Conservation (phyloP, 192 early-diverging fungal genomes). For the Umbelopsis sp. region DNA sequence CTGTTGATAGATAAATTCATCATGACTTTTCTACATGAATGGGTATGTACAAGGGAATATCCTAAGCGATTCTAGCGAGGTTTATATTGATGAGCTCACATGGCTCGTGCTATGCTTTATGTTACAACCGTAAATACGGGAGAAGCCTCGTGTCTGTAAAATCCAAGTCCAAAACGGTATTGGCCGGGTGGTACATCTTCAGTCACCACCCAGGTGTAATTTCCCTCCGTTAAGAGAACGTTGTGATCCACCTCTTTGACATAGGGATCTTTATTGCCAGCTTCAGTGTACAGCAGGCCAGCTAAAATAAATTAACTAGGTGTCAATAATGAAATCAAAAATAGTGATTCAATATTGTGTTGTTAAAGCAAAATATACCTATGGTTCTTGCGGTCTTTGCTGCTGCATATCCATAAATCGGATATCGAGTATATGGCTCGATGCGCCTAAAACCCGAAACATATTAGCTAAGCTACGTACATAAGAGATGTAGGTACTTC, state of each 20-base stretch:
- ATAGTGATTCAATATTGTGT: not conserved
- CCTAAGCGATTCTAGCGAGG: no score
- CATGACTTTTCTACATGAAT: no score
- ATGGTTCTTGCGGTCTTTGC: constrained; percentile 22
- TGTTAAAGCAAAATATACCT: not conserved
- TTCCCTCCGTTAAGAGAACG: constrained; percentile 12
- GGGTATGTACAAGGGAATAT: not conserved
- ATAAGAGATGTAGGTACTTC: not conserved
- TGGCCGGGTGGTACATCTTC: constrained; percentile 20
- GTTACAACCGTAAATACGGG: constrained; percentile 11
- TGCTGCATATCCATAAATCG: constrained; percentile 25
- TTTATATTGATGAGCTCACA: no score
- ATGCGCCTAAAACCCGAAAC: not conserved
- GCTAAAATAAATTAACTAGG: not conserved
- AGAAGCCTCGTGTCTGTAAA: constrained; percentile 22
- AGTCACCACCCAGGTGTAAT: constrained; percentile 21
- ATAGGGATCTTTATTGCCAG: constrained; percentile 6
- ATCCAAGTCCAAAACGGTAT: constrained; percentile 26
- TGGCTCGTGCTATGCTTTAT: not conserved
- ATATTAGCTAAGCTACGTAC: no score
- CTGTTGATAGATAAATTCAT: no score
- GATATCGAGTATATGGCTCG: constrained; percentile 13
- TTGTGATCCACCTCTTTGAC: constrained; percentile 18
- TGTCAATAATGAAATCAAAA: not conserved
- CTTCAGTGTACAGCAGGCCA: constrained; percentile 14